phyloP scores from a whole-genome alignment of 2,329 filamentous ascomycete genomes.

The Fonsecaea monophora region DNA sequence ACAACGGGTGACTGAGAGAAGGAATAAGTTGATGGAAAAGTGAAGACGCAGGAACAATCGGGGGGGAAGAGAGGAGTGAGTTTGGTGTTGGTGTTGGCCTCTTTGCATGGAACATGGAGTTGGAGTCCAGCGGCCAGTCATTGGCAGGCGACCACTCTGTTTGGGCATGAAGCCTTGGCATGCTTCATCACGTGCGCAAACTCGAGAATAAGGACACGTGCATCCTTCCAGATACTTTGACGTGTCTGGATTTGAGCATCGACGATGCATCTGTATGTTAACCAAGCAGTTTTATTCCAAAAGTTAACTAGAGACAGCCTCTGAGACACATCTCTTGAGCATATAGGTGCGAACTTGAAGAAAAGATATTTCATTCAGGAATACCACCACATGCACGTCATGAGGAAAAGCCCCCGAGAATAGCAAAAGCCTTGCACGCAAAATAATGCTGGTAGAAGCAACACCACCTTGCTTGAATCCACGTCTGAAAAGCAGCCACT shows the following conservation, averaged over 20 bases:
- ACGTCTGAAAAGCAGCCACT: not conserved
- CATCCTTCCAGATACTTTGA: not conserved
- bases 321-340: not conserved
- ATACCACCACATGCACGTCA: not conserved
- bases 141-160: not conserved
- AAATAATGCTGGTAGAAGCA: not conserved
- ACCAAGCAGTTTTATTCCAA: not conserved
- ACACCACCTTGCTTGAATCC: not conserved
- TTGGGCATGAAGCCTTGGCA: slow-evolving; percentile 6
- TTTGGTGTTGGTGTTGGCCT: slow-evolving; percentile 16
- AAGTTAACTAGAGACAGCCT: not conserved
- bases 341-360: not conserved
- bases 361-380: not conserved
- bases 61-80: slow-evolving; percentile 12
- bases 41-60: slow-evolving; percentile 19
- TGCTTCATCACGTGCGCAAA: not conserved
- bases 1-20: slow-evolving; percentile 7
- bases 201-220: not conserved
- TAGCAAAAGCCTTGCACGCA: slow-evolving; percentile 1
- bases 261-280: not conserved
- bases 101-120: slow-evolving; percentile 16
- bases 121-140: slow-evolving; percentile 5
- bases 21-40: slow-evolving; percentile 17
- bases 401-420: not conserved
- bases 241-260: too few relatives aligned